Evolutionary conservation across 495 filamentous ascomycete species (phyloP), one percentile per base, ranked within the genome.

Genomic region (Chaetomidium leptoderma): DNA sequence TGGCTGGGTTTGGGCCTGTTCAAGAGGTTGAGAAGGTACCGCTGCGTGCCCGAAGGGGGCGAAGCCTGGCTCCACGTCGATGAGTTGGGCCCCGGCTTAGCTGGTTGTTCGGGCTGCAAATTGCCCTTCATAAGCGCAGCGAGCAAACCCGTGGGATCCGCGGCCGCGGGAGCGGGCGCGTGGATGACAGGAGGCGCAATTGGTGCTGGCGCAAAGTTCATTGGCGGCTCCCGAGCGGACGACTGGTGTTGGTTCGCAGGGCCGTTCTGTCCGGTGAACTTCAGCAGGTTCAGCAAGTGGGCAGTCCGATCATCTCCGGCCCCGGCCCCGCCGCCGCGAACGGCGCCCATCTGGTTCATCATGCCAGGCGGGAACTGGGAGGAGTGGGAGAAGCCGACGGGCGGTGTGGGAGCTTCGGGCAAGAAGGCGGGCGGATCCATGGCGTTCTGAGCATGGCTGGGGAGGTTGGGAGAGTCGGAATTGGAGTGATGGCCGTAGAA

Each of bases 211-310:
- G 60, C 30, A 56, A 65, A 66, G 39, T 37, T 59, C 37, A 61
- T 56, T 13, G 57, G 39, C 5, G 61, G 61, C 53, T 61, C 59
- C 8, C 46, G 63, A 6, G 54, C 32, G n/a, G 67, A 44, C 32
- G 51, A 59, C 45, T 63, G 63, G 48, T 59, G 60, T 2, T 42
- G 35, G 32, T 40, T 52, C 32, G 50, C 23, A 23, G 49, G 59
- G 57, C 71, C 63, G 21, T 75, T 63, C 21, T 82, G 76, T 49
- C 88, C 81, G 63, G 82, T 90, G 73, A 91, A 96, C 73, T 91
- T 91, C 48, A 98, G 81, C 39, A 98, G 80, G 65, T 87, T 93
- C 66, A 98, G 78, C 61, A 98, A 74, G 66, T 86, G 90, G 72
- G 83, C 51, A 78, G 85, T 74, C 76, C 83, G 67, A 30, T 89